Conservation (phyloP, 108 stramenopile genomes). For the Skeletonema grethae region DNA sequence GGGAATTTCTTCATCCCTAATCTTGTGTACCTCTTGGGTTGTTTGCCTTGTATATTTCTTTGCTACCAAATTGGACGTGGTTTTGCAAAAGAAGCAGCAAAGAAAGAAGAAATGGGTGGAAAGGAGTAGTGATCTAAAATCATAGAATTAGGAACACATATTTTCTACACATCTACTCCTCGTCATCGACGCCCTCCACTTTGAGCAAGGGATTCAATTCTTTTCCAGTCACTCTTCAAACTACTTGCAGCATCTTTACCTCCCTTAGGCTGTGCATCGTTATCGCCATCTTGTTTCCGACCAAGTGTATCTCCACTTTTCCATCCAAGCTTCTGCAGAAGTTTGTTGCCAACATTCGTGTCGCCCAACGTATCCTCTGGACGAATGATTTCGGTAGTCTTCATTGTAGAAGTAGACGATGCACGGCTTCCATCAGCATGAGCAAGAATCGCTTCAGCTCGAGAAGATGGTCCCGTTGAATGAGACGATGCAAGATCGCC, state of each 20-base stretch:
- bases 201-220: constrained; percentile 74
- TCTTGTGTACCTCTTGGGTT: constrained; percentile 10
- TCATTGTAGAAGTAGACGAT: constrained; percentile 11
- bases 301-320: constrained; percentile 56
- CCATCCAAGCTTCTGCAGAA: constrained; percentile 88
- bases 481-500: constrained; percentile 16
- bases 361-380: constrained; percentile 51
- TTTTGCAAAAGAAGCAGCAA: constrained; percentile 6
- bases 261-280: constrained; percentile 16
- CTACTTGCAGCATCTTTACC: constrained; percentile 10
- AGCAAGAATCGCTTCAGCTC: constrained; percentile 35
- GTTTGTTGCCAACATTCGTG: constrained; percentile 70
- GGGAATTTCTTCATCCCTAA: constrained; percentile 29
- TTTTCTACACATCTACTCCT: neutral
- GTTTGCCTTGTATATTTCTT: constrained; percentile 11
- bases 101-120: constrained; percentile 1
- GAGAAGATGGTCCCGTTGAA: constrained; percentile 19
- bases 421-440: constrained; percentile 13
- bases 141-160: neutral
- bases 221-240: constrained; percentile 80
- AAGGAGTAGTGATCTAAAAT: neutral
- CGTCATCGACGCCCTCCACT: constrained; percentile 20
- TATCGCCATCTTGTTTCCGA: constrained; percentile 25
- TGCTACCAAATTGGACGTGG: constrained; percentile 7
- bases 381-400: constrained; percentile 35